These are phyloP conservation scores for Nicotiana rustica DNA, from an alignment of 305 asterid genomes.

Conservation along the genomic window DNA sequence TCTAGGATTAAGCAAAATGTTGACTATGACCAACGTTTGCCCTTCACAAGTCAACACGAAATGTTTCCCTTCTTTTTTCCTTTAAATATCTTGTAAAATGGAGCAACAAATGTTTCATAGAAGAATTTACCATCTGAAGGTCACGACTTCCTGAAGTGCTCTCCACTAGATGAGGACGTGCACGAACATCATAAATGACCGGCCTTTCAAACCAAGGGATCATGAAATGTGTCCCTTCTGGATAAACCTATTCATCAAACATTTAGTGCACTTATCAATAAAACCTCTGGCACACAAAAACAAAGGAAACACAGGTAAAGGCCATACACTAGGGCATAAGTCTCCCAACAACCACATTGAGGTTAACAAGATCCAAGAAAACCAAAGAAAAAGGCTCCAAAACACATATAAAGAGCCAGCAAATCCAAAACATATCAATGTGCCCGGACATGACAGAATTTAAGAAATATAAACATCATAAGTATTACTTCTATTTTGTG, in stretches of 20 bases:
- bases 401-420: not conserved
- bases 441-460: not conserved
- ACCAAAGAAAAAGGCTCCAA: not conserved
- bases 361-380: not conserved
- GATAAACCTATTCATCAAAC: slow-evolving; percentile 62
- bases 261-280: slow-evolving; percentile 1
- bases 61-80: not conserved
- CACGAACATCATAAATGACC: slow-evolving; percentile 75
- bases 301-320: not conserved
- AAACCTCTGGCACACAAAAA: not conserved
- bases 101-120: slow-evolving; percentile 5
- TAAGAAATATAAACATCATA: not conserved
- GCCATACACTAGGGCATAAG: not conserved
- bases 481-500: not conserved
- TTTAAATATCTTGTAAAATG: not conserved
- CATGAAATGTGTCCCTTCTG: slow-evolving; percentile 87
- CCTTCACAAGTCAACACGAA: not conserved
- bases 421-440: not conserved
- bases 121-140: slow-evolving; percentile 71
- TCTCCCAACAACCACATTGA: not conserved
- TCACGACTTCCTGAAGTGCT: slow-evolving; percentile 92
- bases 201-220: slow-evolving; percentile 88
- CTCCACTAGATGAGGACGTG: slow-evolving; percentile 80
- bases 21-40: not conserved
- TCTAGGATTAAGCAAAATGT: not conserved